Percentiles rank a stretch among this genome's conserved stretches.
Conservation (phyloP, 768 basidiomycete genomes). For the Podaxis sp. region DNA sequence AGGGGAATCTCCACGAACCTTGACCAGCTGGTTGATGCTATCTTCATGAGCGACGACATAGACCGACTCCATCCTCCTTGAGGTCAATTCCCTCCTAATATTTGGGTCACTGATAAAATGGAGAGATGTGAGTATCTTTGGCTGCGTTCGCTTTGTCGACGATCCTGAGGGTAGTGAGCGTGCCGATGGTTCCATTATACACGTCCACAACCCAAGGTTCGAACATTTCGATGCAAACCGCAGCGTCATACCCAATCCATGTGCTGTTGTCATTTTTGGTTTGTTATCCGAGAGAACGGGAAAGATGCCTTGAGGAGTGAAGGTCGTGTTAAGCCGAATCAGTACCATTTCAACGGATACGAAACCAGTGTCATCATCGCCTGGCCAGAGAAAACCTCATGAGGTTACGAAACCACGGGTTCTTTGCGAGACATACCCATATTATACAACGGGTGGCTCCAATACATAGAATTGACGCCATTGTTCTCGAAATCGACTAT, state of each 20-base stretch:
- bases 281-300: slow-evolving; percentile 15
- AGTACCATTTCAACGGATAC: slow-evolving; percentile 30
- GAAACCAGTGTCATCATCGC: slow-evolving; percentile 28
- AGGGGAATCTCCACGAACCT: no score
- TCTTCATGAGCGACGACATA: slow-evolving; percentile 30
- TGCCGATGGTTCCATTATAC: slow-evolving; percentile 27
- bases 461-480: slow-evolving; percentile 26
- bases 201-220: slow-evolving; percentile 37
- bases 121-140: slow-evolving; percentile 16
- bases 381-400: slow-evolving; percentile 11
- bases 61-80: slow-evolving; percentile 20
- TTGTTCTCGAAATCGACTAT: slow-evolving; percentile 29
- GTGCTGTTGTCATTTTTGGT: slow-evolving; percentile 25
- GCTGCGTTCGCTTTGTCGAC: slow-evolving; percentile 25
- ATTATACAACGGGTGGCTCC: slow-evolving; percentile 20
- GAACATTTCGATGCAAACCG: slow-evolving; percentile 33
- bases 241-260: slow-evolving; percentile 34
- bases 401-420: not conserved
- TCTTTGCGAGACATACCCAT: slow-evolving; percentile 17
- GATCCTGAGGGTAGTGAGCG: slow-evolving; percentile 25
- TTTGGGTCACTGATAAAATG: slow-evolving; percentile 15
- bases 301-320: slow-evolving; percentile 27
- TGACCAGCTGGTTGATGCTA: slow-evolving; percentile 31
- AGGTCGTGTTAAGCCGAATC: slow-evolving; percentile 30
- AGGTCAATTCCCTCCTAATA: slow-evolving; percentile 23